A percentile compares a stretch with the other conserved stretches of the same genome.
Evolutionary conservation across 2,329 filamentous ascomycete genomes (phyloP).

Genomic region (Talaromyces funiculosus): DNA sequence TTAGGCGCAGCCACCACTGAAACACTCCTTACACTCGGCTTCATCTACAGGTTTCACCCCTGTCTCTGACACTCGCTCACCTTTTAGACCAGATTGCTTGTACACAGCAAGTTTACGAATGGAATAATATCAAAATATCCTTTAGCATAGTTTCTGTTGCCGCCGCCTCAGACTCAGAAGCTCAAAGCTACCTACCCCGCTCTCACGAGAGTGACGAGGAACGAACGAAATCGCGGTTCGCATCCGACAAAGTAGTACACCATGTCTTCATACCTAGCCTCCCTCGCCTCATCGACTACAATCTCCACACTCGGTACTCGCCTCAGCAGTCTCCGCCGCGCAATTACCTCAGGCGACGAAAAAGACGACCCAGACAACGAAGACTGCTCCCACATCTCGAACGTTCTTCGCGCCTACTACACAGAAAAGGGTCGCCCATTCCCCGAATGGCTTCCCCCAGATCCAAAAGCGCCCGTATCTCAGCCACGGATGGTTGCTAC

Average conservation of each 20-base stretch:
- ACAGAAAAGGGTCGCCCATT: slow-evolving; percentile 75
- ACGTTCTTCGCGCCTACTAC: slow-evolving; percentile 90
- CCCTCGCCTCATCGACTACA: slow-evolving; percentile 43
- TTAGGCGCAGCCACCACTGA: neutral
- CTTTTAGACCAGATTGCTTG: neutral
- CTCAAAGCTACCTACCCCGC: slow-evolving; percentile 7
- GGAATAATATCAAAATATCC: too few relatives aligned
- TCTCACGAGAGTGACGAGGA: neutral
- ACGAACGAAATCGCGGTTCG: neutral
- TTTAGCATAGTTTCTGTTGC: too few relatives aligned
- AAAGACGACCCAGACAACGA: slow-evolving; percentile 47
- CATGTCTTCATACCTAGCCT: slow-evolving; percentile 79
- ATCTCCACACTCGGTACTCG: slow-evolving; percentile 52
- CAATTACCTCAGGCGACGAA: slow-evolving; percentile 38
- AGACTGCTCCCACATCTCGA: slow-evolving; percentile 91
- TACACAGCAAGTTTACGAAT: neutral
- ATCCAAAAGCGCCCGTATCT: slow-evolving; percentile 66
- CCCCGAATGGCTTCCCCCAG: slow-evolving; percentile 81
- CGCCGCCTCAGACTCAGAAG: neutral
- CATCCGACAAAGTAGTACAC: neutral
- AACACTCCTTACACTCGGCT: neutral
- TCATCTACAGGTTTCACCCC: neutral
- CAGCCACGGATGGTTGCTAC: slow-evolving; percentile 44
- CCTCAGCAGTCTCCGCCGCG: slow-evolving; percentile 53
- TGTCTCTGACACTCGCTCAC: neutral